Evolutionary conservation across 2,329 filamentous ascomycete genomes (phyloP).

Genomic region (Xylaria sp.): DNA sequence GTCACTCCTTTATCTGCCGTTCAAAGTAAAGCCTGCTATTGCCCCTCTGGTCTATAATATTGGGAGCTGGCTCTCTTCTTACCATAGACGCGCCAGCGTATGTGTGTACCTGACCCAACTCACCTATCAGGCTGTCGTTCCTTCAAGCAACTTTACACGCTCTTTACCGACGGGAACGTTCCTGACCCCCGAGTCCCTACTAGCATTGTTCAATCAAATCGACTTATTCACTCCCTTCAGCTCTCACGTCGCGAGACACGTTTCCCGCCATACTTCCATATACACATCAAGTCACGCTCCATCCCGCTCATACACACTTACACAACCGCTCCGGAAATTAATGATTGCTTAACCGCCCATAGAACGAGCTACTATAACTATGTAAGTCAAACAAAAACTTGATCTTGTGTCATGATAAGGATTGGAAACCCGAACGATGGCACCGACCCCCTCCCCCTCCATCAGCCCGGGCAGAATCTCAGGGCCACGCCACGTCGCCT

Average conservation of each 20-base stretch:
- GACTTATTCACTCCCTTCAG: slow-evolving; percentile 43
- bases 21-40: slow-evolving; percentile 47
- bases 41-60: slow-evolving; percentile 52
- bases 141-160: slow-evolving; percentile 51
- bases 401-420: slow-evolving; percentile 46
- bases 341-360: slow-evolving; percentile 38
- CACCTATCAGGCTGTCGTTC: slow-evolving; percentile 50
- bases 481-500: slow-evolving; percentile 43
- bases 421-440: slow-evolving; percentile 31
- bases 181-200: slow-evolving; percentile 24
- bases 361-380: slow-evolving; percentile 44
- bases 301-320: slow-evolving; percentile 38
- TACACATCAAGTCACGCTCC: slow-evolving; percentile 41
- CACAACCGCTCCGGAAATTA: slow-evolving; percentile 41
- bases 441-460: slow-evolving; percentile 39
- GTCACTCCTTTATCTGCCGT: slow-evolving; percentile 56
- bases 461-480: slow-evolving; percentile 33
- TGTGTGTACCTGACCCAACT: slow-evolving; percentile 43
- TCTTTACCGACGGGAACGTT: slow-evolving; percentile 41
- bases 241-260: slow-evolving; percentile 47
- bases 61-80: slow-evolving; percentile 63
- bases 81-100: slow-evolving; percentile 48
- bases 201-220: slow-evolving; percentile 25
- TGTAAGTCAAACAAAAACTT: slow-evolving; percentile 48
- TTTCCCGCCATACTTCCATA: slow-evolving; percentile 42